Percentiles rank a stretch among this genome's conserved stretches.
phyloP scores from a whole-genome alignment of 2,329 filamentous ascomycete genomes.

The Diaporthe batatas region DNA sequence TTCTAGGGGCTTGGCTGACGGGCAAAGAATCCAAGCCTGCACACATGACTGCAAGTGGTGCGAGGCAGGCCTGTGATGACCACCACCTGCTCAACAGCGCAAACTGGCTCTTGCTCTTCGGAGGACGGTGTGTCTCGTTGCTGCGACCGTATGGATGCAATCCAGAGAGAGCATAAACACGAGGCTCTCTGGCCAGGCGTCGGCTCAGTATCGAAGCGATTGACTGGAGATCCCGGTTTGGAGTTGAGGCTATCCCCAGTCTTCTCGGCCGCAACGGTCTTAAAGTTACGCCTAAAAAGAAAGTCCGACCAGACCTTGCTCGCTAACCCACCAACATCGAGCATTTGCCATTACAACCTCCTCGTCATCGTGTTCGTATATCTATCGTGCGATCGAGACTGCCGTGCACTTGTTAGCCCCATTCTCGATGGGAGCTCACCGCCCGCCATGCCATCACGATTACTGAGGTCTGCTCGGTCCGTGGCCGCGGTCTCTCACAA shows the following conservation, averaged over 20 bases:
- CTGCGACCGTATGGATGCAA: too few species aligned
- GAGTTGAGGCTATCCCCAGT: slow-evolving; percentile 16
- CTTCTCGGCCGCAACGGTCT: not conserved
- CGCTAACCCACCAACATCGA: not conserved
- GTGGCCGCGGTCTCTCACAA: not conserved
- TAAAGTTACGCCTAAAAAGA: not conserved
- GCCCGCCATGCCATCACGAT: not conserved
- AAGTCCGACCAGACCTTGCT: slow-evolving; percentile 12
- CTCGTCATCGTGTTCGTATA: slow-evolving; percentile 21
- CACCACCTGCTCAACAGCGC: too few species aligned
- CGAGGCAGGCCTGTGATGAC: too few species aligned
- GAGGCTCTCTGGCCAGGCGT: not conserved
- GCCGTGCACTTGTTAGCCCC: not conserved
- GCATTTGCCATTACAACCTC: too few species aligned
- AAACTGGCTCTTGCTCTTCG: too few species aligned
- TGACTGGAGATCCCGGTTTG: not conserved
- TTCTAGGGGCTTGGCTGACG: too few species aligned
- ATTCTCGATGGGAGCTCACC: not conserved
- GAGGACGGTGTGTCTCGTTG: not conserved
- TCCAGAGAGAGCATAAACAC: too few species aligned
- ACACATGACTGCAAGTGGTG: not conserved
- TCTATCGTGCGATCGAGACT: not conserved
- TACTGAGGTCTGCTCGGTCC: not conserved
- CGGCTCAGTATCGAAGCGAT: too few species aligned
- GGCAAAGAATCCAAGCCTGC: not conserved